phyloP scores from a whole-genome alignment of 306 rosid species.

The Glycine latifolia region DNA sequence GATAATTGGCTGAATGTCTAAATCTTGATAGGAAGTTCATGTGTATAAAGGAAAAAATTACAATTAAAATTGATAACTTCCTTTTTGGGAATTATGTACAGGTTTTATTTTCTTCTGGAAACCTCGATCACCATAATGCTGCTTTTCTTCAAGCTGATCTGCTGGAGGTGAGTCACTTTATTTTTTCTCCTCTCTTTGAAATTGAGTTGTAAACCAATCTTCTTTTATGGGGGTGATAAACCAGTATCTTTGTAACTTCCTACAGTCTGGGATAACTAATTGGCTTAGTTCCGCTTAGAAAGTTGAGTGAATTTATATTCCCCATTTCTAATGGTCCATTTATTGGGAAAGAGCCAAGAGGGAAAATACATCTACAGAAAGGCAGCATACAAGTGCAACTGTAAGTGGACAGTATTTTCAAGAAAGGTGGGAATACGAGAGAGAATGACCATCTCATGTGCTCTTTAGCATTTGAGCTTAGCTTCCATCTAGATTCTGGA shows the following conservation, averaged over 20 bases:
- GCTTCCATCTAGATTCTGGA: slow-evolving; percentile 16
- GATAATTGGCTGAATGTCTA: slow-evolving; percentile 8
- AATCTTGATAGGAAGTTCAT: slow-evolving; percentile 19
- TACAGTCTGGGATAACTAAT: slow-evolving; percentile 4
- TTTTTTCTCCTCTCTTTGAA: not conserved
- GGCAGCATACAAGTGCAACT: not conserved
- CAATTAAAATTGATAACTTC: slow-evolving; percentile 15
- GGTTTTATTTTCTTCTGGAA: slow-evolving; percentile 81
- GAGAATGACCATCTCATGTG: not conserved
- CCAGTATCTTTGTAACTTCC: slow-evolving; percentile 7
- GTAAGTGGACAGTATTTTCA: not conserved
- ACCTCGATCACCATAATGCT: slow-evolving; percentile 59
- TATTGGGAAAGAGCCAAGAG: slow-evolving; percentile 21
- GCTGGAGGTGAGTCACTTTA: slow-evolving; percentile 70
- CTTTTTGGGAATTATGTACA: slow-evolving; percentile 47
- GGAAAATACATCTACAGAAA: not conserved
- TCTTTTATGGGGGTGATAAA: slow-evolving; percentile 18
- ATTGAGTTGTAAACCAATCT: slow-evolving; percentile 25
- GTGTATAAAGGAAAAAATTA: slow-evolving; percentile 5
- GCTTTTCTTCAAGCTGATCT: slow-evolving; percentile 72
- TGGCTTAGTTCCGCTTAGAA: not conserved
- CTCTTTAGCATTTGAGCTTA: slow-evolving; percentile 21
- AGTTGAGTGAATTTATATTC: slow-evolving; percentile 1
- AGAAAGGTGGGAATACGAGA: not conserved
- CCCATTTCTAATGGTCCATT: slow-evolving; percentile 3